Conservation (phyloP, 768 basidiomycete species). For the Sporobolomyces pararoseus region DNA sequence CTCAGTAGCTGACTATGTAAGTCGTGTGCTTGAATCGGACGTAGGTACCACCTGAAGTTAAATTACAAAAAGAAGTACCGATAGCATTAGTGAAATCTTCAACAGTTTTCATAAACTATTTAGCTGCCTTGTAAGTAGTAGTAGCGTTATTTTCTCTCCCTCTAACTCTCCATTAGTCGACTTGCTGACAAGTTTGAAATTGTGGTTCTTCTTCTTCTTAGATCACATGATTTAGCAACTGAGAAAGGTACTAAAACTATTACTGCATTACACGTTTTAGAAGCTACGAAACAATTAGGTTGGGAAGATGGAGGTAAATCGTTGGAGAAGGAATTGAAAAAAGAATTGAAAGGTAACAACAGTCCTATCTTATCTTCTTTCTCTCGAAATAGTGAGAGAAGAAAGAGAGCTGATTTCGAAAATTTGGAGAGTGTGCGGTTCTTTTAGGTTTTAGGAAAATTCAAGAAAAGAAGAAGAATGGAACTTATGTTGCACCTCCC, state of each 20-base stretch:
- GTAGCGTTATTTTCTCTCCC: not conserved
- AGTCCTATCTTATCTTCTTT: no score
- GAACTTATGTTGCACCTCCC: constrained; percentile 1
- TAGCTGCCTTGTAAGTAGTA: constrained; percentile 64
- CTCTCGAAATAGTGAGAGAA: no score
- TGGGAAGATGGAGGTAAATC: constrained; percentile 41
- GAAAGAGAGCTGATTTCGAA: no score
- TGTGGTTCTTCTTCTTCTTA: not conserved
- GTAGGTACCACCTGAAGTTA: constrained; percentile 77
- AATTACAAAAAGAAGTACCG: constrained; percentile 84
- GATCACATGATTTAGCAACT: constrained; percentile 41
- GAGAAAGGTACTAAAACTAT: constrained; percentile 43
- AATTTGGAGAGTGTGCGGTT: no score
- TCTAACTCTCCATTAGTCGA: not conserved
- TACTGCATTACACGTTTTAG: constrained; percentile 43
- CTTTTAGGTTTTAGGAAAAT: constrained; percentile 13
- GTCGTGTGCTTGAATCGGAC: not conserved
- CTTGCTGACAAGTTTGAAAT: not conserved
- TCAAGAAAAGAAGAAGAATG: constrained; percentile 6
- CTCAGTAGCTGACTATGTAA: constrained; percentile 1
- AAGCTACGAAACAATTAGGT: constrained; percentile 41
- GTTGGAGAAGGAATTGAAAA: constrained; percentile 30
- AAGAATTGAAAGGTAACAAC: constrained; percentile 43
- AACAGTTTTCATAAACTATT: constrained; percentile 90
- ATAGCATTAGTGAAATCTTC: constrained; percentile 79